A percentile compares a stretch with the other conserved stretches of the same genome.
phyloP scores from a whole-genome alignment of 306 rosid species.

The Acacia acuminata region DNA sequence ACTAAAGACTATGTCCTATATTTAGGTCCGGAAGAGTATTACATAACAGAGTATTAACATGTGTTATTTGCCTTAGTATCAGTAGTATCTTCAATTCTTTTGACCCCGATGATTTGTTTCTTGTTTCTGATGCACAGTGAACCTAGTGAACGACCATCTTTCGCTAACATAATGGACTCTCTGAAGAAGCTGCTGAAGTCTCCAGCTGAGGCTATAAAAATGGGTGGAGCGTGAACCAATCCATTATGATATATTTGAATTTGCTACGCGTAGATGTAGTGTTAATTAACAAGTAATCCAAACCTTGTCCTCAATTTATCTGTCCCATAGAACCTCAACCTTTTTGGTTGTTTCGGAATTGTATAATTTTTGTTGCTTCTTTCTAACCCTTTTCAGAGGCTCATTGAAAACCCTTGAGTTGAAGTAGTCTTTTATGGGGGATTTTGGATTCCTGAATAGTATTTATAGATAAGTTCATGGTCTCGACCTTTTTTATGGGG shows the following conservation, averaged over 20 bases:
- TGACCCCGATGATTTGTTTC: background rate
- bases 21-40: too few species aligned
- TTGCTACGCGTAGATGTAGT: constrained; percentile 15
- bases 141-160: constrained; percentile 77
- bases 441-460: background rate
- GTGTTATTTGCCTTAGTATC: background rate
- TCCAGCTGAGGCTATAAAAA: constrained; percentile 65
- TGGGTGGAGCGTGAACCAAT: constrained; percentile 42
- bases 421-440: background rate
- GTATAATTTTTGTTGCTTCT: constrained; percentile 29
- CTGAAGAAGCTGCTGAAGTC: constrained; percentile 84
- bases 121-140: constrained; percentile 54
- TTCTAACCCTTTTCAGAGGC: constrained; percentile 23
- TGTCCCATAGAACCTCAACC: constrained; percentile 21
- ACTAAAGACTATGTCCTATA: too few species aligned
- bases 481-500: background rate
- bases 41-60: too few species aligned
- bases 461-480: background rate
- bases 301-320: constrained; percentile 25
- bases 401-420: background rate
- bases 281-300: constrained; percentile 27
- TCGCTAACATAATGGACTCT: constrained; percentile 62
- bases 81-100: background rate
- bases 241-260: background rate
- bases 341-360: constrained; percentile 38